These are phyloP conservation scores for Apiotrichum gracile DNA, from an alignment of 1,284 basidiomycete genomes.

Conservation along the genomic window DNA sequence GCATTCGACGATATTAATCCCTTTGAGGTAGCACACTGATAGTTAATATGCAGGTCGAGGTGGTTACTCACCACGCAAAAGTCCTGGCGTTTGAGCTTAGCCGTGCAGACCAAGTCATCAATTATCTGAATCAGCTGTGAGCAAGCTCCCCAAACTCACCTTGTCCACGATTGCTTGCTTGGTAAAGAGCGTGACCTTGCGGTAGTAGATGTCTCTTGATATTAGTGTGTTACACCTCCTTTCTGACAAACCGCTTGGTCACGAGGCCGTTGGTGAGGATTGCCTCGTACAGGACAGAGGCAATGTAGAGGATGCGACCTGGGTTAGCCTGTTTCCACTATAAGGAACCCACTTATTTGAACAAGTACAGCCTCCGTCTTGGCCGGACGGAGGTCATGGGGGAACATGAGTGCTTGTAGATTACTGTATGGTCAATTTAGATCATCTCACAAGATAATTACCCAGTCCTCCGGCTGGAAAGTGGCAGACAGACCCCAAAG, in stretches of 20 bases:
- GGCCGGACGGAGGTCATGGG: conserved; percentile 20
- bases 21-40: conserved; percentile 75
- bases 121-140: conserved; percentile 57
- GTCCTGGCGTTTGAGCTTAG: conserved; percentile 64
- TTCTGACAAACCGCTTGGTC: conserved; percentile 30
- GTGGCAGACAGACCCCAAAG: conserved; percentile 3
- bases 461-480: conserved; percentile 18
- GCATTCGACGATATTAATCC: conserved; percentile 69
- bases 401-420: conserved; percentile 25
- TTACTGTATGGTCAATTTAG: conserved; percentile 7
- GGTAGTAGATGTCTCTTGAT: conserved; percentile 76
- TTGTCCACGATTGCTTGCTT: conserved; percentile 67
- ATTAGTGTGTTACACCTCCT: conserved; percentile 1
- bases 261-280: conserved; percentile 23
- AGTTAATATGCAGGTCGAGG: neutral
- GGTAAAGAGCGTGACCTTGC: conserved; percentile 68
- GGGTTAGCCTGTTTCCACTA: neutral
- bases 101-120: conserved; percentile 78
- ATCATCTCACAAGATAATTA: neutral
- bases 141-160: no score
- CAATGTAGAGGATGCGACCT: conserved; percentile 32
- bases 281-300: conserved; percentile 32
- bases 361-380: conserved; percentile 10
- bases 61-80: conserved; percentile 63
- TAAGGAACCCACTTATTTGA: conserved; percentile 17